These are phyloP conservation scores for Botrytis pseudocinerea DNA, from an alignment of 2,329 filamentous ascomycete genomes.

Conservation along the genomic window DNA sequence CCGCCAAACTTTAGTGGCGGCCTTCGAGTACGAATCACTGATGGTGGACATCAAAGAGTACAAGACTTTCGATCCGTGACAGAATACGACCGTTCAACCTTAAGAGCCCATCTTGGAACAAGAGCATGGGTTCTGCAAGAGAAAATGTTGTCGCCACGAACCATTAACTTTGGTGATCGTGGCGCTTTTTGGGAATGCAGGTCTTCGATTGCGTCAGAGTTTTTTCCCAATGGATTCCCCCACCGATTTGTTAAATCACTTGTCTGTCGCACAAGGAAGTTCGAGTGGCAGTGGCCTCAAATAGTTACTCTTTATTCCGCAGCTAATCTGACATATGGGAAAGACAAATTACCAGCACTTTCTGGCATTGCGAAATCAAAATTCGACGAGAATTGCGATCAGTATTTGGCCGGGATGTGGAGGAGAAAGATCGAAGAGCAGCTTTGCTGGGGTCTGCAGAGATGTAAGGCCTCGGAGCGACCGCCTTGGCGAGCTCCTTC, in stretches of 20 bases:
- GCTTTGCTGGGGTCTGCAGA: not conserved
- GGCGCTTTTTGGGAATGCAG: slow-evolving; percentile 27
- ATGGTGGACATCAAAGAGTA: not conserved
- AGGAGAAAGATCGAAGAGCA: slow-evolving; percentile 26
- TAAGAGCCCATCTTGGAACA: not conserved
- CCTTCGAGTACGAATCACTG: not conserved
- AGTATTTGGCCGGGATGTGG: slow-evolving; percentile 31
- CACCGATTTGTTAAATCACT: not conserved
- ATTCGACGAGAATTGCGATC: not conserved
- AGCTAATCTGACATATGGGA: slow-evolving; percentile 31
- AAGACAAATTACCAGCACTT: slow-evolving; percentile 29
- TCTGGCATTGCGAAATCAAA: slow-evolving; percentile 34
- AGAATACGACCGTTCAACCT: not conserved
- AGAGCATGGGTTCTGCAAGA: slow-evolving; percentile 9
- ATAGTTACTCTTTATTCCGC: slow-evolving; percentile 30
- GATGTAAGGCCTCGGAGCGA: not conserved
- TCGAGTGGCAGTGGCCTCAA: slow-evolving; percentile 8
- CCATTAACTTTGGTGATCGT: slow-evolving; percentile 22
- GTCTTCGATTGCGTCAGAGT: slow-evolving; percentile 23
- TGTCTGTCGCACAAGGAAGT: not conserved
- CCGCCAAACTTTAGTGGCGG: not conserved
- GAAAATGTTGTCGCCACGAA: slow-evolving; percentile 13
- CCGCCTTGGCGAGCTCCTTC: slow-evolving; percentile 26
- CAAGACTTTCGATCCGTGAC: not conserved
- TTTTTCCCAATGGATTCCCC: slow-evolving; percentile 23